phyloP scores from a whole-genome alignment of 2,329 filamentous ascomycete genomes.

The Dendrostoma leiphaemia region DNA sequence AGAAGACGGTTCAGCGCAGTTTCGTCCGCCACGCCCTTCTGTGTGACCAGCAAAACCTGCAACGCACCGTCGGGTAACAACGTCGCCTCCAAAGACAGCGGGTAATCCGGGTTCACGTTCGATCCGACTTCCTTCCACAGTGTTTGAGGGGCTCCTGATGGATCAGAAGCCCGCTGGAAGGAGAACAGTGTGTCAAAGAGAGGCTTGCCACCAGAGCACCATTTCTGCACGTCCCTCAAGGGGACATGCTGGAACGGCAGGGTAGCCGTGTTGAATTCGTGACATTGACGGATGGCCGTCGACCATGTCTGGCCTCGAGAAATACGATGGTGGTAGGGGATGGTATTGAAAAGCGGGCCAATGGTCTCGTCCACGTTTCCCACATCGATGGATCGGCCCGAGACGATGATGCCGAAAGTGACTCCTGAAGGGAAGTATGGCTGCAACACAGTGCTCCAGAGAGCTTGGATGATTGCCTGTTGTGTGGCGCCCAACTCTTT shows the following conservation, averaged over 20 bases:
- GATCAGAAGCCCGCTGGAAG: conserved; percentile 59
- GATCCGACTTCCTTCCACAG: conserved; percentile 57
- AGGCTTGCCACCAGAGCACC: conserved; percentile 59
- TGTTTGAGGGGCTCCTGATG: conserved; percentile 23
- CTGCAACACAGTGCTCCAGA: conserved; percentile 66
- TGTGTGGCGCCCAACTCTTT: conserved; percentile 67
- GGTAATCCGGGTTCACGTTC: conserved; percentile 61
- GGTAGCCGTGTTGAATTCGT: conserved; percentile 66
- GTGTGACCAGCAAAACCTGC: conserved; percentile 58
- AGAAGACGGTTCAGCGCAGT: conserved; percentile 34
- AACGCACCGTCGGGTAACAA: conserved; percentile 48
- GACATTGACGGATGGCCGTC: conserved; percentile 60
- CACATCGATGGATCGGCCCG: conserved; percentile 71
- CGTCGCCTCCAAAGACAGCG: conserved; percentile 73
- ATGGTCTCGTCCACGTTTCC: conserved; percentile 64
- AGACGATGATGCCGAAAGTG: conserved; percentile 72
- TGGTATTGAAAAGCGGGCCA: conserved; percentile 86
- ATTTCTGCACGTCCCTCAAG: conserved; percentile 77
- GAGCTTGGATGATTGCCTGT: conserved; percentile 75
- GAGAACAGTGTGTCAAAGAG: conserved; percentile 83
- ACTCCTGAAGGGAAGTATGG: conserved; percentile 44
- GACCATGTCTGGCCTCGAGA: conserved; percentile 51
- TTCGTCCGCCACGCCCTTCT: conserved; percentile 37
- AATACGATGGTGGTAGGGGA: conserved; percentile 64
- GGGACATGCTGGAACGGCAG: conserved; percentile 77